Evolutionary conservation across 164 flowering plant genomes (phyloP), one percentile per base, ranked within the genome.

Genomic region (Liquidambar formosana): DNA sequence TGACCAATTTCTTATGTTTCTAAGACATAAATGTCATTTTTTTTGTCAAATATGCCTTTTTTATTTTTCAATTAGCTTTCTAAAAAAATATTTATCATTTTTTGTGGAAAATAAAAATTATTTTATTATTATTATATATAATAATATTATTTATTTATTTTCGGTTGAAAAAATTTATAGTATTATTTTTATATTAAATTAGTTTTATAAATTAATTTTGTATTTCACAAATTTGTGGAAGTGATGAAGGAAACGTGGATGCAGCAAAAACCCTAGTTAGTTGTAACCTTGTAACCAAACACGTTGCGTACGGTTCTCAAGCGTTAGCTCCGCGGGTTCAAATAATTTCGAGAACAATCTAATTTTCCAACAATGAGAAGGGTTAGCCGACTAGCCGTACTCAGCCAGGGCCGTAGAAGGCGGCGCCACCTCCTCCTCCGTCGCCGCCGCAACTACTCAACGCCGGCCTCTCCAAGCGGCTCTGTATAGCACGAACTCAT

Each of bases 321-420:
- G n/a, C n/a, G n/a, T n/a, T 27, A 56, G 52, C 25, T 21, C 2
- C 56, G 25, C 13, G 43, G 16, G 21, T 38, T 19, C 11, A 13
- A 21, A 45, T 5, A 38, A 41, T 0, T 43, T 22, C 14, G n/a
- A 13, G 53, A 47, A 28, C 56, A 4, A 44, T 38, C 26, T 52
- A 47, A 10, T 61, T 63, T 49, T 19, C 25, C 28, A 5, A 48
- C 67, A 43, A 80, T 80, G 83, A 75, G 75, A 66, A 78, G 80
- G 66, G 61, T 66, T 13, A 67, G 26, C 68, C 66, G 75, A 19
- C 56, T 83, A 56, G 75, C 77, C 54, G 67, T 64, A 58, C 41
- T 80, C 45, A 26, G 71, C 74, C 81, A 83, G 46, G 46, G 81
- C 80, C 27, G 51, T 65, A 11, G 60, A 60, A 0, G 71, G 64